Evolutionary conservation across 2,329 filamentous ascomycete species (phyloP).

Genomic region (Onygenales sp.): DNA sequence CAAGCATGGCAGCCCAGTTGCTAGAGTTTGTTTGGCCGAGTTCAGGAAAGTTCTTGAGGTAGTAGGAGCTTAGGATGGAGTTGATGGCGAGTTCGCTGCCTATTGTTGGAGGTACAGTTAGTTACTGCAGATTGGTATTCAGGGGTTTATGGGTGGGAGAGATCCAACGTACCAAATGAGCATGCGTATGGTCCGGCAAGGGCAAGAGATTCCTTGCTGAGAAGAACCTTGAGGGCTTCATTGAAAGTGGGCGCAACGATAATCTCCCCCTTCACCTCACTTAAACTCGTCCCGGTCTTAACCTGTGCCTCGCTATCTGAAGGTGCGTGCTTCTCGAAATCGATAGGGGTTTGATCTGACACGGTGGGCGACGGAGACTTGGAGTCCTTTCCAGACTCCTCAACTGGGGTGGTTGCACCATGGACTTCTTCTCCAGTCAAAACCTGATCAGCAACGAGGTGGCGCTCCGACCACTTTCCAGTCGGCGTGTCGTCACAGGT

Average conservation of each 20-base stretch:
- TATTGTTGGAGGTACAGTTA: background rate
- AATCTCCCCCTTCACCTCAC: conserved; percentile 48
- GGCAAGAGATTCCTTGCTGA: conserved; percentile 50
- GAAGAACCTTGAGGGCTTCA: conserved; percentile 51
- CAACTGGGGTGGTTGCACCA: conserved; percentile 16
- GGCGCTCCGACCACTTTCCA: conserved; percentile 69
- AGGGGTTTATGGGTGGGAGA: background rate
- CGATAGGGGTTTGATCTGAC: conserved; percentile 24
- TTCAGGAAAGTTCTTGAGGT: conserved; percentile 44
- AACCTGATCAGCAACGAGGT: conserved; percentile 44
- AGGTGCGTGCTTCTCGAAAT: conserved; percentile 10
- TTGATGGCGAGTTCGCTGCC: conserved; percentile 50
- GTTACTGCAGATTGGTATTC: background rate
- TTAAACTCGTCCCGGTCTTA: conserved; percentile 41
- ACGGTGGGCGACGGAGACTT: conserved; percentile 18
- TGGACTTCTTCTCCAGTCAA: conserved; percentile 11
- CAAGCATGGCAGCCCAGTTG: conserved; percentile 47
- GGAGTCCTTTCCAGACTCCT: conserved; percentile 17
- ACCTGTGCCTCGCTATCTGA: conserved; percentile 38
- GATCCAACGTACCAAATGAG: conserved; percentile 40
- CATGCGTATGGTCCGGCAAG: conserved; percentile 48
- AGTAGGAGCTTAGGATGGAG: conserved; percentile 51
- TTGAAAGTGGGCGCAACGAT: conserved; percentile 52
- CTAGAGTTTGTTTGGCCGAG: conserved; percentile 47
- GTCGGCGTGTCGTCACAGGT: conserved; percentile 74